Base-by-base conservation (phyloP, 192 early-diverging fungal species). In the Coemansia sp. region DNA sequence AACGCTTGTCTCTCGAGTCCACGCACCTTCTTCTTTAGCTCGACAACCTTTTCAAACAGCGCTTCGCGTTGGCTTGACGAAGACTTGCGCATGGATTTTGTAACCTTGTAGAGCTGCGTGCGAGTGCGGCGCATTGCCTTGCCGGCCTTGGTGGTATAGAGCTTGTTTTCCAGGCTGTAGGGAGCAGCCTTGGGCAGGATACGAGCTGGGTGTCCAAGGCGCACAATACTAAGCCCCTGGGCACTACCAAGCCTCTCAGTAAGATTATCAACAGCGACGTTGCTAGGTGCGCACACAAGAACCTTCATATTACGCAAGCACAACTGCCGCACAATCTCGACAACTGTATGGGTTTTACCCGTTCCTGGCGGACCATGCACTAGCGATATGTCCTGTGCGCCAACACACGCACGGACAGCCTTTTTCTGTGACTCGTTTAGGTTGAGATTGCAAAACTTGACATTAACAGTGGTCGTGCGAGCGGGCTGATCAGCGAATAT, bases 331-430 rank as follows among this genome's bases (percentile, higher is more conserved):
- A 97, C 79, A 12, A 94, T 73, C 67, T 95, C 94, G 10, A 97
- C 87, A 14, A 91, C 55, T 12, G 91, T 93, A 56, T 91, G 84
- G 2, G 94, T 96, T 66, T 96, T 94, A 40, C 93, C 93, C 15
- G 91, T 93, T 40, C 87, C 89, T n/a, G 90, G 90, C 24, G 92
- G 92, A 21, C 93, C 91, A 57, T 95, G 93, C 33, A 93, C 81
- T 45, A 95, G 71, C 5, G 88, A 85, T 3, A 93, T 59, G 8
- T 91, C 83, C 18, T 82, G 59, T 0, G 89, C 81, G 0, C 60
- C 66, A 18, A 91, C 61, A 0, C 85, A 83, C 53, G 84, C 78
- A 15, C 57, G 57, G 2, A 95, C 85, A 0, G 91, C 93, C n/a
- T 78, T 76, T 24, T 67, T 71, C 62, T 95, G 93, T 12, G 84